These are phyloP conservation scores for Croton laevigatus DNA, from an alignment of 441 rosid species.

Conservation along the genomic window DNA sequence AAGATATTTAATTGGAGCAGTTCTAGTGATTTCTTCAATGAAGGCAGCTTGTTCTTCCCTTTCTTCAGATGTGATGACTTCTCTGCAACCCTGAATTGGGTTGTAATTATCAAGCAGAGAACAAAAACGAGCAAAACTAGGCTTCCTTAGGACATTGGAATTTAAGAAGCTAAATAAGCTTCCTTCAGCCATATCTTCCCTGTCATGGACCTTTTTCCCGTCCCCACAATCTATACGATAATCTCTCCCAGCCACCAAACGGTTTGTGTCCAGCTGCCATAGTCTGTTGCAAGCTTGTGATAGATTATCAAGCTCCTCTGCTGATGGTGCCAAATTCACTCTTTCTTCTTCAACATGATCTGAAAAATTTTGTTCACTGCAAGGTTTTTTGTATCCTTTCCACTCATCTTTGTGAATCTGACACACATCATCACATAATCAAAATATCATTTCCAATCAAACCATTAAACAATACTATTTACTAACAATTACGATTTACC, in stretches of 20 bases:
- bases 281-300: slow-evolving; percentile 83
- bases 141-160: slow-evolving; percentile 62
- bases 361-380: slow-evolving; percentile 70
- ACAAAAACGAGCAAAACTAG: slow-evolving; percentile 79
- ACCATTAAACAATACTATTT: too few species aligned
- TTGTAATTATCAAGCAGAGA: slow-evolving; percentile 93
- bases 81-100: slow-evolving; percentile 70
- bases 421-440: slow-evolving; percentile 19
- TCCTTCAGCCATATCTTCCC: slow-evolving; percentile 77
- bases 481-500: too few species aligned
- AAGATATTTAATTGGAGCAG: slow-evolving; percentile 78
- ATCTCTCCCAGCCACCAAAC: slow-evolving; percentile 76
- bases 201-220: slow-evolving; percentile 74
- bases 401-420: slow-evolving; percentile 75
- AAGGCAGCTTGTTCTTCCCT: slow-evolving; percentile 88
- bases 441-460: not conserved
- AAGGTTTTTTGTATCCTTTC: slow-evolving; percentile 63
- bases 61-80: slow-evolving; percentile 81
- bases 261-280: slow-evolving; percentile 84
- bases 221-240: slow-evolving; percentile 90
- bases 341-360: slow-evolving; percentile 49
- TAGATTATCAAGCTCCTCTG: slow-evolving; percentile 69
- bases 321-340: slow-evolving; percentile 46
- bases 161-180: slow-evolving; percentile 60
- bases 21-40: slow-evolving; percentile 90